Conservation (phyloP, 371 early-diverging fungal species). For the Zychaea mexicana region DNA sequence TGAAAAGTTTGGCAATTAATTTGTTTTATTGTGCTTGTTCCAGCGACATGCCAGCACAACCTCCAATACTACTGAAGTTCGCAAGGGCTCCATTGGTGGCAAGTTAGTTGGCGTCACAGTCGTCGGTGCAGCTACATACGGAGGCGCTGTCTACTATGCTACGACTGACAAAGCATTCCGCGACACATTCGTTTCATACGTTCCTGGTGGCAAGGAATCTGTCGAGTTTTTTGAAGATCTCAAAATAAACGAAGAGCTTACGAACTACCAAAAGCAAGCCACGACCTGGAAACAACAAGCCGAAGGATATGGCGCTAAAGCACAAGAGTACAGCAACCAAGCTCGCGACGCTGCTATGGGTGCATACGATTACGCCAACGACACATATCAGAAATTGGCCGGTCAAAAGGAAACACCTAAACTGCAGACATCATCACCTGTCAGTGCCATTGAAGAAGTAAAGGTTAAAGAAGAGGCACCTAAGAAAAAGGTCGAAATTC, state of each 20-base stretch:
- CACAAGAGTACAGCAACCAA: constrained; percentile 17
- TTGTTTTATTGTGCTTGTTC: neutral
- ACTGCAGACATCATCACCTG: constrained; percentile 1
- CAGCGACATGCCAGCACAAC: constrained; percentile 9
- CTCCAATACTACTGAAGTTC: neutral
- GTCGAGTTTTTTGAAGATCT: constrained; percentile 27
- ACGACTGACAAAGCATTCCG: constrained; percentile 24
- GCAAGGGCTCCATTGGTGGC: constrained; percentile 8
- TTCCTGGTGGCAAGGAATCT: constrained; percentile 25
- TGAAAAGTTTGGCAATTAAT: neutral
- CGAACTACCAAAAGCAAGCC: constrained; percentile 17
- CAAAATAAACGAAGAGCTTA: constrained; percentile 22
- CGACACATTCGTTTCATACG: constrained; percentile 25
- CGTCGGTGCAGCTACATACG: constrained; percentile 19
- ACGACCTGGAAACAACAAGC: constrained; percentile 20
- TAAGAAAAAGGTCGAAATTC: neutral
- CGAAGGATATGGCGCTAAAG: constrained; percentile 17
- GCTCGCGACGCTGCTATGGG: constrained; percentile 24
- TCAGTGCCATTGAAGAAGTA: neutral
- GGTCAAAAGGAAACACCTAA: constrained; percentile 16
- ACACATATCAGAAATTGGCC: constrained; percentile 26
- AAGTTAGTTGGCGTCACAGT: constrained; percentile 19
- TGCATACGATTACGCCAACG: constrained; percentile 25
- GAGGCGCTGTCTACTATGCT: constrained; percentile 32
- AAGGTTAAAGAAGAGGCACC: constrained; percentile 4